A percentile compares a stretch with the other conserved stretches of the same genome.
phyloP scores from a whole-genome alignment of 2,329 filamentous ascomycete species.

The Berkeleyomyces rouxiae region DNA sequence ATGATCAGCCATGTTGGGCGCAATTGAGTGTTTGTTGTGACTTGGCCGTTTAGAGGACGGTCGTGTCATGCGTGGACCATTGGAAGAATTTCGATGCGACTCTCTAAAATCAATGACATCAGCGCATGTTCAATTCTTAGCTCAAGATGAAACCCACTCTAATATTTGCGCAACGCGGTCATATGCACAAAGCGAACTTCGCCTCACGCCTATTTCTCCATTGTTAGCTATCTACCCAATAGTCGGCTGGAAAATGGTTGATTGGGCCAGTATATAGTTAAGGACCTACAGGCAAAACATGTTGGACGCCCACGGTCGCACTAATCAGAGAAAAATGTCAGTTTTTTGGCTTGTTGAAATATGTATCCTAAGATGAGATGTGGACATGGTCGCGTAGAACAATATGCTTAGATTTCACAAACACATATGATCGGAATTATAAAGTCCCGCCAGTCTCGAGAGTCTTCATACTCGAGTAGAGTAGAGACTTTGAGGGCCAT shows the following conservation, averaged over 20 bases:
- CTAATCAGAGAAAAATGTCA: conserved; percentile 24
- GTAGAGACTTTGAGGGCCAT: not conserved
- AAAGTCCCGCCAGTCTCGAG: too few relatives aligned
- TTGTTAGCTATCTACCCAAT: too few relatives aligned
- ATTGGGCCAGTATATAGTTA: not conserved
- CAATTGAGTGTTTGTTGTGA: conserved; percentile 22
- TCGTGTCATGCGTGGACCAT: conserved; percentile 39
- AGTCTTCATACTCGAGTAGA: not conserved
- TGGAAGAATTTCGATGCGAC: conserved; percentile 25
- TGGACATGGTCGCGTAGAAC: not conserved
- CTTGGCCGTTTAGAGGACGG: conserved; percentile 36
- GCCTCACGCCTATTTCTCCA: conserved; percentile 45
- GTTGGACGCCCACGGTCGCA: conserved; percentile 59
- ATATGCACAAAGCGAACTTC: conserved; percentile 60
- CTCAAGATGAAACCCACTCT: conserved; percentile 36
- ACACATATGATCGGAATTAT: not conserved
- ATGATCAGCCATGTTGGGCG: conserved; percentile 41
- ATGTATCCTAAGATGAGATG: not conserved
- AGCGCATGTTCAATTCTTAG: not conserved
- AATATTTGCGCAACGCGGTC: conserved; percentile 61
- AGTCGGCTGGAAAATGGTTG: too few relatives aligned
- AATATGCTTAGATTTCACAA: not conserved
- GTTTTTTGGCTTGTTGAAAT: not conserved
- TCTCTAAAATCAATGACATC: conserved; percentile 5
- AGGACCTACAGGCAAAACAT: conserved; percentile 44